Evolutionary conservation across 2,329 filamentous ascomycete genomes (phyloP).

Genomic region (Scedosporium boydii): DNA sequence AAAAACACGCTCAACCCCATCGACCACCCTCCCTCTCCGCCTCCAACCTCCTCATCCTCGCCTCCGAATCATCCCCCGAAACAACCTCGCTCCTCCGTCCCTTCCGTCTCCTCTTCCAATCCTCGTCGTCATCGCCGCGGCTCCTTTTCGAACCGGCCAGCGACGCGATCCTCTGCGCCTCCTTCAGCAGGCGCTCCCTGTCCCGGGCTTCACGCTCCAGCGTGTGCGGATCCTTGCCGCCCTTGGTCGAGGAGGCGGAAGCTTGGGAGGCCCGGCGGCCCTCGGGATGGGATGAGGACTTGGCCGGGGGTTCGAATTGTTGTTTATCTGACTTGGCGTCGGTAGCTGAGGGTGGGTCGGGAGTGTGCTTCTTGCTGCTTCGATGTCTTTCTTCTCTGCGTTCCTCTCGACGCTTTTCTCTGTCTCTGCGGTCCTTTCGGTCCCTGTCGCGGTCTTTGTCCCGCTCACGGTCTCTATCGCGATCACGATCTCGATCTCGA

Average conservation of each 20-base stretch:
- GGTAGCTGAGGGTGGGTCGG: conserved; percentile 8
- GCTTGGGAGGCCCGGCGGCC: conserved; percentile 26
- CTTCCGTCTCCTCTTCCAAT: conserved; percentile 23
- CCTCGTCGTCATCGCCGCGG: conserved; percentile 26
- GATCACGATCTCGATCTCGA: conserved; percentile 21
- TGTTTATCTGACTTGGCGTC: not conserved
- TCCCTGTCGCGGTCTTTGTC: conserved; percentile 20
- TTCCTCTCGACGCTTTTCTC: conserved; percentile 25
- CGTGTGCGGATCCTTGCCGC: conserved; percentile 50
- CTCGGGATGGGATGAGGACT: not conserved
- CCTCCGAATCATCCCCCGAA: conserved; percentile 39
- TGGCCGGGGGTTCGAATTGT: not conserved
- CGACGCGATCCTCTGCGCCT: conserved; percentile 56
- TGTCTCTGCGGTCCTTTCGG: conserved; percentile 16
- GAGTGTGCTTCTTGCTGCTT: conserved; percentile 20
- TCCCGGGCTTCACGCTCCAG: conserved; percentile 59
- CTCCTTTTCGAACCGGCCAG: conserved; percentile 41
- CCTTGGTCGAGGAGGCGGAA: conserved; percentile 13
- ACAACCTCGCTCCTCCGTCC: conserved; percentile 38
- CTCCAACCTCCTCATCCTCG: conserved; percentile 46
- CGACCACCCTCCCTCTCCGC: conserved; percentile 47
- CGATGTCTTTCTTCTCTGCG: conserved; percentile 29
- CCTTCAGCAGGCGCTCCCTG: conserved; percentile 56
- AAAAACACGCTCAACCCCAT: conserved; percentile 26
- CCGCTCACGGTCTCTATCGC: conserved; percentile 22